phyloP scores from a whole-genome alignment of 371 early-diverging fungal genomes.

The Smittium culicis region DNA sequence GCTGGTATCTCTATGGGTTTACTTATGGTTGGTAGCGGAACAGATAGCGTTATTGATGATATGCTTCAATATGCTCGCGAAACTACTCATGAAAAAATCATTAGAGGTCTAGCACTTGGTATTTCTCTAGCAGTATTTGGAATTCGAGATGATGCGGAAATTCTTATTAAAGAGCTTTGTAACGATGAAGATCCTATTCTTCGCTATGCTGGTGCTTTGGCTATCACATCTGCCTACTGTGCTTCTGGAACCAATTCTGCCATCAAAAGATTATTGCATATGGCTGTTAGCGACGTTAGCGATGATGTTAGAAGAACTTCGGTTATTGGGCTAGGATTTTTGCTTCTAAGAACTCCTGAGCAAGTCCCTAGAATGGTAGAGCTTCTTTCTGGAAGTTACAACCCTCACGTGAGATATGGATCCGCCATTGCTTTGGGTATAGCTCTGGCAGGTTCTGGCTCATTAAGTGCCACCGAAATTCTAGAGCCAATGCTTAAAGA shows the following conservation, averaged over 20 bases:
- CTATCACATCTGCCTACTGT: slow-evolving; percentile 93
- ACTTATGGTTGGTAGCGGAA: slow-evolving; percentile 88
- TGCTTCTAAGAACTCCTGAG: slow-evolving; percentile 74
- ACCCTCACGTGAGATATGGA: slow-evolving; percentile 96
- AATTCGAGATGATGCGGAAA: slow-evolving; percentile 83
- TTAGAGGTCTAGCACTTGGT: slow-evolving; percentile 86
- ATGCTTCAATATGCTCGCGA: slow-evolving; percentile 92
- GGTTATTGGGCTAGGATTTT: slow-evolving; percentile 93
- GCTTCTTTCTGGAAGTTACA: slow-evolving; percentile 93
- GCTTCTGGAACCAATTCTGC: slow-evolving; percentile 96
- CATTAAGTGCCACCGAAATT: slow-evolving; percentile 81
- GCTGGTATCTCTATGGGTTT: slow-evolving; percentile 96
- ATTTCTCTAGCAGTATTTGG: slow-evolving; percentile 93
- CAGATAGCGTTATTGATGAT: slow-evolving; percentile 67
- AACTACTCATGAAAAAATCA: slow-evolving; percentile 96
- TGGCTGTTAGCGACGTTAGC: slow-evolving; percentile 93
- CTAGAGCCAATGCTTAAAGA: slow-evolving; percentile 98
- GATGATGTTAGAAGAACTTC: slow-evolving; percentile 98
- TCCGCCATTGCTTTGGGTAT: slow-evolving; percentile 96
- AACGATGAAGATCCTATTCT: slow-evolving; percentile 89
- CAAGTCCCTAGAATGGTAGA: slow-evolving; percentile 95
- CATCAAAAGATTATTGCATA: slow-evolving; percentile 82
- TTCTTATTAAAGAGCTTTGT: slow-evolving; percentile 59
- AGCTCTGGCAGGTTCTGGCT: slow-evolving; percentile 91
- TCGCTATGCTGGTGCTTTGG: slow-evolving; percentile 91